Evolutionary conservation across 805 yeast genomes (phyloP).

Genomic region (Kazachstania psychrophila): DNA sequence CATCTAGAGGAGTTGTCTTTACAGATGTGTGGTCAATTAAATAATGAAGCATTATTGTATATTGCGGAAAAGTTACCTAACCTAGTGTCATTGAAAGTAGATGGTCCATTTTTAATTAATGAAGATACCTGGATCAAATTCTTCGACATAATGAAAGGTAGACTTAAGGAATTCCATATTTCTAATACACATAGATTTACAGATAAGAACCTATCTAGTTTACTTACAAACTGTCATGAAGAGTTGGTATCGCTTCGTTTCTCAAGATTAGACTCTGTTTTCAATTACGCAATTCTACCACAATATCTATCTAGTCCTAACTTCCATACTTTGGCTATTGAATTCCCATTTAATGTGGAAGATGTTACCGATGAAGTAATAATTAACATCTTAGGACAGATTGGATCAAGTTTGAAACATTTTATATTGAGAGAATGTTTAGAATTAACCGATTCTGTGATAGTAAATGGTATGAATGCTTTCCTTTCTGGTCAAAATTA

Average conservation of each 20-base stretch:
- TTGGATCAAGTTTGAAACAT: constrained; percentile 51
- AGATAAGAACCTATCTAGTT: constrained; percentile 49
- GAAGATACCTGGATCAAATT: constrained; percentile 70
- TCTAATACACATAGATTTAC: constrained; percentile 78
- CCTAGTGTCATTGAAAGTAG: constrained; percentile 51
- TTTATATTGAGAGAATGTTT: constrained; percentile 67
- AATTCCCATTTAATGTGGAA: constrained; percentile 59
- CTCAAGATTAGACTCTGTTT: constrained; percentile 65
- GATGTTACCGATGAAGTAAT: constrained; percentile 60
- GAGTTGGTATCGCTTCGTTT: constrained; percentile 50
- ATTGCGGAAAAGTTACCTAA: constrained; percentile 48
- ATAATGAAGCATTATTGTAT: constrained; percentile 63
- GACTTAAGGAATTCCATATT: constrained; percentile 51
- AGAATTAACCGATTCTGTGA: constrained; percentile 55
- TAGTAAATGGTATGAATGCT: constrained; percentile 47
- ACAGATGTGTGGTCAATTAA: constrained; percentile 89
- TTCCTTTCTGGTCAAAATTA: constrained; percentile 37
- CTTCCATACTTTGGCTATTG: constrained; percentile 51
- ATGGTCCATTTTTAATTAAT: constrained; percentile 84
- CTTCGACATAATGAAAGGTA: constrained; percentile 48
- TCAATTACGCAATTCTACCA: constrained; percentile 55
- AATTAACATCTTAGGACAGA: constrained; percentile 47
- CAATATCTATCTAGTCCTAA: constrained; percentile 40
- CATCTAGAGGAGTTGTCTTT: constrained; percentile 54
- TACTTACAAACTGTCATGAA: constrained; percentile 54